Evolutionary conservation across 2,329 filamentous ascomycete species (phyloP).

Genomic region (Davidsoniella eucalypti): DNA sequence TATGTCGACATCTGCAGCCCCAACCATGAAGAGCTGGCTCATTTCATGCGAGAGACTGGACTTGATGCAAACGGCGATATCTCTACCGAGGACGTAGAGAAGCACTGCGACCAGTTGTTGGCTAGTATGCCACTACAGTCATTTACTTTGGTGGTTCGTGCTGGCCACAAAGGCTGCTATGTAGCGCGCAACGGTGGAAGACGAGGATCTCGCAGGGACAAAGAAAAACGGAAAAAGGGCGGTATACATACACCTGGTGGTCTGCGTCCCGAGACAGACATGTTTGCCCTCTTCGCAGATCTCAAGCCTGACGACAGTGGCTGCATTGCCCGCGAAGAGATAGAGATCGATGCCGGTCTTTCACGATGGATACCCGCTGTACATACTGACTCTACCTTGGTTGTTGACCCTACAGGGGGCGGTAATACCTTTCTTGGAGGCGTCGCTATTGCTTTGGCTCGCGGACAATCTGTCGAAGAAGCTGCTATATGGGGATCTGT

Average conservation of each 20-base stretch:
- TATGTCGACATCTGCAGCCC: conserved; percentile 52
- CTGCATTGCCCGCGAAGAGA: conserved; percentile 37
- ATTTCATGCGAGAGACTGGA: conserved; percentile 55
- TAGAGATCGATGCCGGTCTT: conserved; percentile 46
- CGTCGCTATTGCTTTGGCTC: conserved; percentile 39
- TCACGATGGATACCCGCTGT: conserved; percentile 67
- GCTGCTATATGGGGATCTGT: conserved; percentile 66
- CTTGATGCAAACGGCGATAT: conserved; percentile 39
- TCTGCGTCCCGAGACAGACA: conserved; percentile 42
- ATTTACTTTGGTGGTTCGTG: conserved; percentile 52
- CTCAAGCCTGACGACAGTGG: conserved; percentile 38
- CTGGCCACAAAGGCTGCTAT: conserved; percentile 56
- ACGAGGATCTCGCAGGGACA: conserved; percentile 25
- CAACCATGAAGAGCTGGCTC: conserved; percentile 78
- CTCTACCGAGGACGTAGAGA: conserved; percentile 35
- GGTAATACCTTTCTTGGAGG: conserved; percentile 74
- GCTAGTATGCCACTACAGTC: conserved; percentile 47
- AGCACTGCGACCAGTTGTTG: conserved; percentile 44
- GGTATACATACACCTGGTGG: conserved; percentile 33
- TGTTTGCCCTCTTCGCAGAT: conserved; percentile 44
- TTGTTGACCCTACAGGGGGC: conserved; percentile 86
- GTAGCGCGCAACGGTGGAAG: conserved; percentile 41
- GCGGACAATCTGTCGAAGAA: conserved; percentile 45
- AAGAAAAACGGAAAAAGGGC: conserved; percentile 14
- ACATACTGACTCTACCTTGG: conserved; percentile 36